Percentiles rank a stretch among this genome's conserved stretches.
Evolutionary conservation across 2,329 filamentous ascomycete genomes (phyloP).

Genomic region (Microdochium paspali): DNA sequence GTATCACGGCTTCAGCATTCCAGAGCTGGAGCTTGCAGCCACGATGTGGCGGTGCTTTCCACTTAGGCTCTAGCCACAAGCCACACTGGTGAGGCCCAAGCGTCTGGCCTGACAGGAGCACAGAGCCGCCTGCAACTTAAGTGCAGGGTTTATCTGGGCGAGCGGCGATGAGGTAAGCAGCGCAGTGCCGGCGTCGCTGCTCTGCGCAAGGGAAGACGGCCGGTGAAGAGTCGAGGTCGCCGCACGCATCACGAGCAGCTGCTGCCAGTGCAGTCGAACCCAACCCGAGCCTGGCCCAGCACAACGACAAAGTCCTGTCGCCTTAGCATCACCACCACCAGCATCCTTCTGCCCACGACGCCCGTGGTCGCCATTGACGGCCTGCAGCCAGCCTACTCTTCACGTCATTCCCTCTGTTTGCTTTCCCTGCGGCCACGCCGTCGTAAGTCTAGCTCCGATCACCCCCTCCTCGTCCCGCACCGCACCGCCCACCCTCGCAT

Average conservation of each 20-base stretch:
- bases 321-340: background rate
- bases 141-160: background rate
- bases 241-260: background rate
- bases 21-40: no score
- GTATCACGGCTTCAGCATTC: no score
- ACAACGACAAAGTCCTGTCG: no score
- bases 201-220: background rate
- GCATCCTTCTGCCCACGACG: background rate
- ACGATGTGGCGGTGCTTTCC: no score
- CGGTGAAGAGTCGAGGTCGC: background rate
- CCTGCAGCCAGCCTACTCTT: background rate
- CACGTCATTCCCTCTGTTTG: background rate
- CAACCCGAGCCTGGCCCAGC: background rate
- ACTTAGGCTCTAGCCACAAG: no score
- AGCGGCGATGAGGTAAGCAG: background rate
- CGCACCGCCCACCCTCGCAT: background rate
- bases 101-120: no score
- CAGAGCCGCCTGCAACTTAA: background rate
- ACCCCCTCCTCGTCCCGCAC: slow-evolving; percentile 1
- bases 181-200: background rate
- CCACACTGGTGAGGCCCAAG: no score
- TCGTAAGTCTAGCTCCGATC: background rate
- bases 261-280: background rate
- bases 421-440: background rate
- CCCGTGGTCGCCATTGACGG: background rate